phyloP scores from a whole-genome alignment of 192 early-diverging fungal genomes.

The Coemansia sp. region DNA sequence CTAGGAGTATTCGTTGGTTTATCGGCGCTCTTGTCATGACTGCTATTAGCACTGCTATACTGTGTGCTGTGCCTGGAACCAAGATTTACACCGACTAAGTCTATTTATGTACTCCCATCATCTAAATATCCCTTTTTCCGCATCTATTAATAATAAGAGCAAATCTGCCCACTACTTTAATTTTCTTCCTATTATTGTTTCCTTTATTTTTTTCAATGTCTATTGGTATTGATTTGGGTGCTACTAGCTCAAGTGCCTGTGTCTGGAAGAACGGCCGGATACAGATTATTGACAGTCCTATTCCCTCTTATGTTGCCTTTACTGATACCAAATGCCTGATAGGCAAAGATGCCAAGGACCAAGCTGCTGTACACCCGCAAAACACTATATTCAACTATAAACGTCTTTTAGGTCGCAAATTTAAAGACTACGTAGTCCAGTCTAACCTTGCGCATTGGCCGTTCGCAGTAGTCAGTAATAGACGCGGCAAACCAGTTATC shows the following conservation, averaged over 20 bases:
- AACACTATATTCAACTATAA: constrained; percentile 99
- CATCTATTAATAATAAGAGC: neutral
- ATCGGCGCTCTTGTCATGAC: constrained; percentile 52
- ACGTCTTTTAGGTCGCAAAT: constrained; percentile 95
- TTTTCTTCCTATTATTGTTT: no score
- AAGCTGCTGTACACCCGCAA: constrained; percentile 95
- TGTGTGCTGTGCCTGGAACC: constrained; percentile 54
- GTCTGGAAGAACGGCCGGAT: constrained; percentile 77
- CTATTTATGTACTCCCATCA: constrained; percentile 4
- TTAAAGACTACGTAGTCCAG: constrained; percentile 90
- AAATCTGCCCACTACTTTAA: no score
- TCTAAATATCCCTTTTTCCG: neutral
- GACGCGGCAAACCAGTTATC: constrained; percentile 79
- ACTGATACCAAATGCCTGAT: constrained; percentile 96
- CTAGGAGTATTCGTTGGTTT: constrained; percentile 53
- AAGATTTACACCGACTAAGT: constrained; percentile 43
- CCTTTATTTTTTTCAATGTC: constrained; percentile 15
- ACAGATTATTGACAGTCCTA: constrained; percentile 96
- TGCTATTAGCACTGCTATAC: constrained; percentile 44
- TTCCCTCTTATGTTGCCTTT: constrained; percentile 95
- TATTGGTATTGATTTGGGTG: constrained; percentile 65
- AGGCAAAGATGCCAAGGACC: constrained; percentile 98
- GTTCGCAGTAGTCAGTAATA: constrained; percentile 90
- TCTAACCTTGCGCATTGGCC: constrained; percentile 98
- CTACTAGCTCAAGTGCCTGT: constrained; percentile 60